Conservation (phyloP, 805 yeast genomes). For the Saccharomycopsis sp. region DNA sequence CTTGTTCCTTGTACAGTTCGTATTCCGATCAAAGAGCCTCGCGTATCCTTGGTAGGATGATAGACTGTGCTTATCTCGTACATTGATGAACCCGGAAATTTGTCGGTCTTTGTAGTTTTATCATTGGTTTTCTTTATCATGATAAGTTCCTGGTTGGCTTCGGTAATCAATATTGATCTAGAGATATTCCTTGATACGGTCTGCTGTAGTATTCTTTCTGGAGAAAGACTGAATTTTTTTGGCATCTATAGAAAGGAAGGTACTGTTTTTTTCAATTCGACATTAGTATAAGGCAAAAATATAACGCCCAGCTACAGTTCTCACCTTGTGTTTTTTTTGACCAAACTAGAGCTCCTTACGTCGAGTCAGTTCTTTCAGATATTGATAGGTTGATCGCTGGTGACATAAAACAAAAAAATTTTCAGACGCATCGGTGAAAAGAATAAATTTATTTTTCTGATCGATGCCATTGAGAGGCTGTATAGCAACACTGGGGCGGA, state of each 20-base stretch:
- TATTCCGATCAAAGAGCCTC: slow-evolving; percentile 43
- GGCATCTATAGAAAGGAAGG: not conserved
- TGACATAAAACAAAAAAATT: too few species aligned
- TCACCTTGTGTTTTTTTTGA: too few species aligned
- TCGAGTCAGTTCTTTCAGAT: too few species aligned
- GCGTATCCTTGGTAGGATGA: slow-evolving; percentile 40
- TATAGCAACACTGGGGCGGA: not conserved
- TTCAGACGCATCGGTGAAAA: not conserved
- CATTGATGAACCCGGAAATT: slow-evolving; percentile 6
- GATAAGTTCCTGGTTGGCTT: not conserved
- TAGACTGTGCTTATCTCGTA: slow-evolving; percentile 11
- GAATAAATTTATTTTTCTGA: not conserved
- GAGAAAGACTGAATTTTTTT: not conserved
- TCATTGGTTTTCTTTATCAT: not conserved
- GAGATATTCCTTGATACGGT: not conserved
- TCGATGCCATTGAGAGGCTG: not conserved
- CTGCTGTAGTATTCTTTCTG: not conserved
- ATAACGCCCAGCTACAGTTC: too few species aligned
- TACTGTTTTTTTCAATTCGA: not conserved
- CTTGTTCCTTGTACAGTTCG: slow-evolving; percentile 42
- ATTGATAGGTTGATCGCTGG: too few species aligned
- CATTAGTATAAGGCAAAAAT: not conserved
- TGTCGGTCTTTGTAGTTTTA: not conserved
- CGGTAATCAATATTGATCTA: not conserved
- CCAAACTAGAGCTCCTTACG: too few species aligned